Evolutionary conservation across 495 filamentous ascomycete species (phyloP).

Genomic region (Lineolata rhizophorae): DNA sequence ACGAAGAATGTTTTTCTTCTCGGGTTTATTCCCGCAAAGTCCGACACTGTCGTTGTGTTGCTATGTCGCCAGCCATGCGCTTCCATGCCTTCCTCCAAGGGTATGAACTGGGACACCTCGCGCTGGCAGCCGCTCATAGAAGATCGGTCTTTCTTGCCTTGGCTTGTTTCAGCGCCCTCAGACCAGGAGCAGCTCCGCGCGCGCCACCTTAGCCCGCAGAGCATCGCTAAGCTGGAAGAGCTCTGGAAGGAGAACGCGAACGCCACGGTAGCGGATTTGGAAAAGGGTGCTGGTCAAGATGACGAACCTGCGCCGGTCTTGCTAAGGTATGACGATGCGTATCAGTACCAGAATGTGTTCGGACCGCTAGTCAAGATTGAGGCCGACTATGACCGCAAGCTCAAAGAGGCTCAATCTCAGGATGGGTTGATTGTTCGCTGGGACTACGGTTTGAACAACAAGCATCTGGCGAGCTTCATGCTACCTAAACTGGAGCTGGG

Average conservation of each 20-base stretch:
- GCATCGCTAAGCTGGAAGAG: constrained; percentile 93
- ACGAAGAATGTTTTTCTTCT: constrained; percentile 99
- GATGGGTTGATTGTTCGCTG: constrained; percentile 85
- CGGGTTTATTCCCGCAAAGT: constrained; percentile 98
- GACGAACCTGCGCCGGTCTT: constrained; percentile 89
- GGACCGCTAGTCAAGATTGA: constrained; percentile 97
- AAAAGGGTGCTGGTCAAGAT: constrained; percentile 82
- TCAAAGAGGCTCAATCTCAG: constrained; percentile 95
- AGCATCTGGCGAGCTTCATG: constrained; percentile 88
- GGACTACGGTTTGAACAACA: constrained; percentile 94
- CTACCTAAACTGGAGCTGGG: constrained; percentile 93
- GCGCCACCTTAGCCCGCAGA: constrained; percentile 77
- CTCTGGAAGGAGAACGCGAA: constrained; percentile 95
- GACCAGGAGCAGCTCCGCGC: constrained; percentile 94
- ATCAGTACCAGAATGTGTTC: constrained; percentile 98
- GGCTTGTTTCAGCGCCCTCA: constrained; percentile 76
- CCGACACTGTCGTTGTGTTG: constrained; percentile 91
- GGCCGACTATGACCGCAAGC: constrained; percentile 97
- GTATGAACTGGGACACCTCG: constrained; percentile 99
- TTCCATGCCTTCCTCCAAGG: constrained; percentile 85
- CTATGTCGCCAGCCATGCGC: constrained; percentile 94
- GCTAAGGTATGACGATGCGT: constrained; percentile 90
- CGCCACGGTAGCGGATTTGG: constrained; percentile 78
- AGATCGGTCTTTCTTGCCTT: constrained; percentile 82
- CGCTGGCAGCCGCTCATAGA: constrained; percentile 96